phyloP scores from a whole-genome alignment of 306 rosid genomes.

The Fragaria iinumae region DNA sequence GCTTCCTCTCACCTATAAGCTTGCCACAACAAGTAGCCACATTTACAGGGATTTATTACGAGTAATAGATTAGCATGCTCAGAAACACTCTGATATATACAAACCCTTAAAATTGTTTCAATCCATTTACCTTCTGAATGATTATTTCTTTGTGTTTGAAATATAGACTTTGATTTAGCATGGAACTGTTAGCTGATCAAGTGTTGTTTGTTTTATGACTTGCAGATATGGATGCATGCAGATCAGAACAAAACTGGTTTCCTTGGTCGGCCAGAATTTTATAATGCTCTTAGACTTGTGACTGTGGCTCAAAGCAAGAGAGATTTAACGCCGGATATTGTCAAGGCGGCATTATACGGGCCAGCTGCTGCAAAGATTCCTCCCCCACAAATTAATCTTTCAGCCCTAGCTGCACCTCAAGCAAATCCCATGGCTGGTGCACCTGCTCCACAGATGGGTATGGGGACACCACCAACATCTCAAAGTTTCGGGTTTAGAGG shows the following conservation, averaged over 20 bases:
- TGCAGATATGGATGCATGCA: slow-evolving; percentile 90
- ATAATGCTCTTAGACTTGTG: slow-evolving; percentile 84
- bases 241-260: slow-evolving; percentile 87
- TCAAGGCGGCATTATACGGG: slow-evolving; percentile 79
- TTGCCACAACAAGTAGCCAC: background rate
- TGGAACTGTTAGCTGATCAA: slow-evolving; percentile 11
- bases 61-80: background rate
- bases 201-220: slow-evolving; percentile 19
- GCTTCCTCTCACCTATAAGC: background rate
- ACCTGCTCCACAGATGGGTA: slow-evolving; percentile 56
- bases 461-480: slow-evolving; percentile 41
- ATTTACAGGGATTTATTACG: background rate
- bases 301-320: slow-evolving; percentile 97
- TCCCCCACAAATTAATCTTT: slow-evolving; percentile 72
- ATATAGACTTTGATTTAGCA: slow-evolving; percentile 16
- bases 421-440: slow-evolving; percentile 39
- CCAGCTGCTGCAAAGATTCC: slow-evolving; percentile 96
- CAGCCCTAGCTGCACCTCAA: slow-evolving; percentile 47
- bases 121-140: background rate
- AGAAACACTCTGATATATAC: background rate
- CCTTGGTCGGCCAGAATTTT: slow-evolving; percentile 83
- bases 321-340: slow-evolving; percentile 81
- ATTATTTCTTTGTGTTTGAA: background rate
- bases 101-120: background rate
- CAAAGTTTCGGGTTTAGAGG: slow-evolving; percentile 69